These are phyloP conservation scores for Dendrobium officinale DNA, from an alignment of 106 monocot species.

Conservation along the genomic window DNA sequence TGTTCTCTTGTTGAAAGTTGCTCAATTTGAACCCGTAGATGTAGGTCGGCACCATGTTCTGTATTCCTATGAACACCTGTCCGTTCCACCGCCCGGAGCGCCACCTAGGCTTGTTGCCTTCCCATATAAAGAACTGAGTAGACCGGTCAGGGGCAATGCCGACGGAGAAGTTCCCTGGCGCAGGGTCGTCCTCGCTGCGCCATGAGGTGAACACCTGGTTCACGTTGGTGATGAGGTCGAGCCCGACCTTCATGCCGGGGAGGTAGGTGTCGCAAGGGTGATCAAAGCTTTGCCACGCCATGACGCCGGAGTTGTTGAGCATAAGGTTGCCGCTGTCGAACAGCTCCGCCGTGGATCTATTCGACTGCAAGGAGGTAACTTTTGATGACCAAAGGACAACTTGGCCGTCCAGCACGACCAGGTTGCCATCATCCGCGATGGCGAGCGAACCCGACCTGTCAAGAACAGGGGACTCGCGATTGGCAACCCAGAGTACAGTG, in stretches of 20 bases:
- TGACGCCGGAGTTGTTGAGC: background rate
- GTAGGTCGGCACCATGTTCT: slow-evolving; percentile 34
- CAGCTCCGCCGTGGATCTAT: slow-evolving; percentile 1
- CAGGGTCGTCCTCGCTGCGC: slow-evolving; percentile 30
- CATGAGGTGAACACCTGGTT: slow-evolving; percentile 32
- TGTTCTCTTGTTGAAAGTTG: slow-evolving; percentile 28
- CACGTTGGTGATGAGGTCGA: slow-evolving; percentile 3
- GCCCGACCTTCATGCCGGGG: slow-evolving; percentile 32
- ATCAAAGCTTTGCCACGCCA: slow-evolving; percentile 55
- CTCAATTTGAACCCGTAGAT: slow-evolving; percentile 39
- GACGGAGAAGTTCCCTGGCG: slow-evolving; percentile 30
- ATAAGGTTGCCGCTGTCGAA: slow-evolving; percentile 35
- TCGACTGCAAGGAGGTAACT: background rate
- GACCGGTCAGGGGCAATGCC: slow-evolving; percentile 20
- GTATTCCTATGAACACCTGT: slow-evolving; percentile 21
- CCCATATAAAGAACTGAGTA: slow-evolving; percentile 29
- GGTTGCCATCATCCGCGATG: slow-evolving; percentile 17
- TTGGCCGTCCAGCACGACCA: slow-evolving; percentile 15
- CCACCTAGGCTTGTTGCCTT: slow-evolving; percentile 14
- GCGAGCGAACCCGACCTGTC: slow-evolving; percentile 12
- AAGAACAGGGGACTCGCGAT: slow-evolving; percentile 27
- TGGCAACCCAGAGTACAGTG: slow-evolving; percentile 51
- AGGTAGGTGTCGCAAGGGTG: slow-evolving; percentile 31
- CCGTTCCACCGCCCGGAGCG: slow-evolving; percentile 48
- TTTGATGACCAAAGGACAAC: slow-evolving; percentile 28